Conservation (phyloP, 306 rosid species). For the Trichosanthes truncata region DNA sequence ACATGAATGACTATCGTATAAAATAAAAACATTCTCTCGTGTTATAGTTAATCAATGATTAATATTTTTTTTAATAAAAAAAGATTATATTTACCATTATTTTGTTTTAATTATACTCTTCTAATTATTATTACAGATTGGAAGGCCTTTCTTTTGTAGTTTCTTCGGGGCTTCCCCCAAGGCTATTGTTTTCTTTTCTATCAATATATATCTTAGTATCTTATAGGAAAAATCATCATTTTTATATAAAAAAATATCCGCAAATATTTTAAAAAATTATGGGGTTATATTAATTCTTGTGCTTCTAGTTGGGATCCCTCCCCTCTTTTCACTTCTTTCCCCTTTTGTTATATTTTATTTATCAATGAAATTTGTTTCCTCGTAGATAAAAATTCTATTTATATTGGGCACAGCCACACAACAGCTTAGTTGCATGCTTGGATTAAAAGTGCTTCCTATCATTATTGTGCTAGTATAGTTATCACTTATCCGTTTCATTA, state of each 20-base stretch:
- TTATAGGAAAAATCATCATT: not conserved
- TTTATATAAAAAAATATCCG: not conserved
- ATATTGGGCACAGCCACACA: not conserved
- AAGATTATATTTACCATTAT: not conserved
- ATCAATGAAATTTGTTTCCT: not conserved
- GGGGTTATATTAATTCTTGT: not conserved
- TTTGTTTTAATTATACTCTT: not conserved
- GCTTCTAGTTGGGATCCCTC: not conserved
- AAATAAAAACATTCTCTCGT: not conserved
- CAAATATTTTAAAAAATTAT: not conserved
- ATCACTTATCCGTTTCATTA: conserved; percentile 8
- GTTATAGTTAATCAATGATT: not conserved
- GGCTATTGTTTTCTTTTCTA: not conserved
- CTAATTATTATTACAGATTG: not conserved
- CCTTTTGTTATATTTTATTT: not conserved
- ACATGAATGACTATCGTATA: not conserved
- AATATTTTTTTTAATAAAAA: not conserved
- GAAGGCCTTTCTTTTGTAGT: not conserved
- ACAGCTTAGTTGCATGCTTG: not conserved
- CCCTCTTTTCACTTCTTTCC: not conserved
- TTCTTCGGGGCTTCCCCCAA: not conserved
- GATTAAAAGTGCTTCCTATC: not conserved
- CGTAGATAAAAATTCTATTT: not conserved
- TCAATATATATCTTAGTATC: not conserved
- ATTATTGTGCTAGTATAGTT: not conserved